A percentile compares a stretch with the other conserved stretches of the same genome.
Conservation (phyloP, 176 grass and related monocot genomes). For the Ampelocalamus luodianensis region DNA sequence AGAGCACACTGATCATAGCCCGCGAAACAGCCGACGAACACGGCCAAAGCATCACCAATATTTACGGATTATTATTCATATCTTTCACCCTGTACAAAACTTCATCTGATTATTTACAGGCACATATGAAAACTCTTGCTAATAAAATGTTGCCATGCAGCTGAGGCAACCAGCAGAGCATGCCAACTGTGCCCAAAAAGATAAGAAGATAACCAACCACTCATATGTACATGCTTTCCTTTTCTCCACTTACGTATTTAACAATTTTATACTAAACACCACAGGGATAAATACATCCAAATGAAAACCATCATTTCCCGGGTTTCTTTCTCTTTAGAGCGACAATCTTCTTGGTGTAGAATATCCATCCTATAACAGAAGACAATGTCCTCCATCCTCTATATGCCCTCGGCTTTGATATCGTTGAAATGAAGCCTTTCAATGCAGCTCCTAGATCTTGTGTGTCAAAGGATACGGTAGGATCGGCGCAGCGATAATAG, state of each 20-base stretch:
- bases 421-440: conserved; percentile 66
- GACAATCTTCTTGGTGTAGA: conserved; percentile 77
- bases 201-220: neutral
- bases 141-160: neutral
- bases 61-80: conserved; percentile 4
- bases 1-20: no score
- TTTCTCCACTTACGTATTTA: conserved; percentile 26
- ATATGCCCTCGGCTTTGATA: conserved; percentile 58
- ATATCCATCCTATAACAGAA: conserved; percentile 75
- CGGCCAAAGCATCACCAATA: conserved; percentile 9
- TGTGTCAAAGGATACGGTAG: conserved; percentile 55
- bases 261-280: conserved; percentile 17
- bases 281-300: neutral
- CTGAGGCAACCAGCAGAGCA: conserved; percentile 16
- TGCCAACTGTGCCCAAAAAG: neutral
- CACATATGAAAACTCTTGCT: conserved; percentile 3
- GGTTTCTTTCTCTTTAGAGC: conserved; percentile 55
- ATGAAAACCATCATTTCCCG: conserved; percentile 47
- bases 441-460: conserved; percentile 69
- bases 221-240: conserved; percentile 40
- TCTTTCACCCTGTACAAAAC: conserved; percentile 15
- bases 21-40: neutral
- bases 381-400: conserved; percentile 82
- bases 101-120: conserved; percentile 48
- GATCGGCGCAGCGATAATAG: conserved; percentile 53